Percentiles rank a stretch among this genome's conserved stretches.
These are phyloP conservation scores for Passalora sequoiae DNA, from an alignment of 2,329 filamentous ascomycete species.

Conservation along the genomic window DNA sequence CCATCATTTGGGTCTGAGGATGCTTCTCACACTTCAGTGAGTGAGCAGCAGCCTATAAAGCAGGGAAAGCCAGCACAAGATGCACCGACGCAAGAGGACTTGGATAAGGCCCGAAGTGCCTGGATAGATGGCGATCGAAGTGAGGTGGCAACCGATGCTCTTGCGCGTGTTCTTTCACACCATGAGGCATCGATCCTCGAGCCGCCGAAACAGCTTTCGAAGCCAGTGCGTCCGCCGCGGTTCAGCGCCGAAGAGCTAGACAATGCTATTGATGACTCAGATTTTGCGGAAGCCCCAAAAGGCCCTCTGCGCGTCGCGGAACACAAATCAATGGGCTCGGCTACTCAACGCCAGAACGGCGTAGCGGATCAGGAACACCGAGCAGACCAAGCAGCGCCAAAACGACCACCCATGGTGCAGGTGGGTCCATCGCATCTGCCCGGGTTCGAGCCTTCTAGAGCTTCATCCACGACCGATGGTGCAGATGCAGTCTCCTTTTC, in stretches of 20 bases:
- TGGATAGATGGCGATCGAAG: constrained; percentile 26
- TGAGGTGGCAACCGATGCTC: constrained; percentile 27
- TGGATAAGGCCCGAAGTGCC: constrained; percentile 25
- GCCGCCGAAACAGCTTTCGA: constrained; percentile 14
- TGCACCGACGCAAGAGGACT: constrained; percentile 18
- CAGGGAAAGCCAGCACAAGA: constrained; percentile 10
- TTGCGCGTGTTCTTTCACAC: constrained; percentile 30
- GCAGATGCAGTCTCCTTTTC: constrained; percentile 26
- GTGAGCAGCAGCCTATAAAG: constrained; percentile 1
- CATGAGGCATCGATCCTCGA: constrained; percentile 21
- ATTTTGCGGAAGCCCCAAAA: constrained; percentile 17
- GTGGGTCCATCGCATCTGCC: constrained; percentile 47
- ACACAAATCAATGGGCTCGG: neutral
- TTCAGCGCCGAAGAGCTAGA: constrained; percentile 16
- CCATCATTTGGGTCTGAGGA: constrained; percentile 12
- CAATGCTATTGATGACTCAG: constrained; percentile 23
- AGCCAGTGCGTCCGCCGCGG: constrained; percentile 6
- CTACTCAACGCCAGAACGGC: neutral
- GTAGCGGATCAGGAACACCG: neutral
- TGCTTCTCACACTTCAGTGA: constrained; percentile 4
- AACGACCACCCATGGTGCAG: constrained; percentile 37
- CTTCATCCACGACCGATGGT: constrained; percentile 43
- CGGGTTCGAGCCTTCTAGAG: constrained; percentile 42
- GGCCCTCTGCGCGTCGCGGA: constrained; percentile 2
- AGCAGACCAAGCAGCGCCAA: constrained; percentile 21